A percentile compares a stretch with the other conserved stretches of the same genome.
These are phyloP conservation scores for Caloboletus firmus DNA, from an alignment of 1,284 basidiomycete species.

Conservation along the genomic window DNA sequence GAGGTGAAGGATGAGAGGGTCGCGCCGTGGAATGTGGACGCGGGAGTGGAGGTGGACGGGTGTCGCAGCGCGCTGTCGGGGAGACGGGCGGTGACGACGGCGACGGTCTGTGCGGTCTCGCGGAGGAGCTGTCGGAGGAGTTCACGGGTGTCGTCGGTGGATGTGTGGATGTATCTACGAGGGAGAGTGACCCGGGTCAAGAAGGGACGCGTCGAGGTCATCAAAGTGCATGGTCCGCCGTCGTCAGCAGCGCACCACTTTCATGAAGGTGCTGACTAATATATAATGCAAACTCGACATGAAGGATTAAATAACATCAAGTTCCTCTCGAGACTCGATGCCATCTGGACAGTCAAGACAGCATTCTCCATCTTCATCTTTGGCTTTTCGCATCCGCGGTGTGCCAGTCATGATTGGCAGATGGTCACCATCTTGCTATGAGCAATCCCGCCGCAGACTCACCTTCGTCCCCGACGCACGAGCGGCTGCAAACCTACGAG, in stretches of 20 bases:
- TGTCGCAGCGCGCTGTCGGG: slow-evolving; percentile 19
- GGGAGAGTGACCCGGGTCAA: background rate
- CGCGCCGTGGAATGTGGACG: slow-evolving; percentile 68
- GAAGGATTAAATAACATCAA: too few relatives aligned
- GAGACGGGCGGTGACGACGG: slow-evolving; percentile 55
- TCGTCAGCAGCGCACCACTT: too few relatives aligned
- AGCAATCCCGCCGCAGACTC: too few relatives aligned
- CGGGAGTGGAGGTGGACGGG: background rate
- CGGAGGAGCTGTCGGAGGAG: slow-evolving; percentile 47
- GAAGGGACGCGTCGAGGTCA: background rate
- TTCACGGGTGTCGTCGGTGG: slow-evolving; percentile 14
- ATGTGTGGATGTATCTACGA: slow-evolving; percentile 5
- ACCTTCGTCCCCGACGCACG: too few relatives aligned
- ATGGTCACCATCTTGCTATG: too few relatives aligned
- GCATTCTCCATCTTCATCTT: too few relatives aligned
- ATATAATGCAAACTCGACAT: too few relatives aligned
- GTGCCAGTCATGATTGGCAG: too few relatives aligned
- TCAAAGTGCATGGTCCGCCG: background rate
- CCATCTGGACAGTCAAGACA: too few relatives aligned
- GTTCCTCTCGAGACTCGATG: too few relatives aligned
- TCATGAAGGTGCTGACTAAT: background rate
- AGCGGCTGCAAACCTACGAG: too few relatives aligned
- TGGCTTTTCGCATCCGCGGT: too few relatives aligned
- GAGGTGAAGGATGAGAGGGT: slow-evolving; percentile 91
- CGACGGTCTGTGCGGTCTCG: slow-evolving; percentile 62